Percentiles rank a stretch among this genome's conserved stretches.
Evolutionary conservation across 2,329 filamentous ascomycete species (phyloP).

Genomic region (Pseudocercospora fuligena): DNA sequence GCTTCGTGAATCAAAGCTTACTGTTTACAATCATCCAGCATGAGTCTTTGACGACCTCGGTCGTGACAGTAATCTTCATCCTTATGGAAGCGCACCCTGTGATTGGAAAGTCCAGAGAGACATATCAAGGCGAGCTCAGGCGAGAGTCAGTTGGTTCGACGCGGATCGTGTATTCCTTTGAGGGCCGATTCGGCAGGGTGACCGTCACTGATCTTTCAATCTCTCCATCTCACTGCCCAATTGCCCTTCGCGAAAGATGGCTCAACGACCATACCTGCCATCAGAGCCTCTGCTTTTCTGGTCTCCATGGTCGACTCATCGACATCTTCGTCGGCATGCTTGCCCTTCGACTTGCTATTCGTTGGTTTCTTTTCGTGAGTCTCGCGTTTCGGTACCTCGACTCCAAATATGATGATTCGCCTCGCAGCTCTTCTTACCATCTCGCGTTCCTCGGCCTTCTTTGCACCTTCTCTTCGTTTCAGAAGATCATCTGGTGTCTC

Average conservation of each 20-base stretch:
- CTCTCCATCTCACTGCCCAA: conserved; percentile 63
- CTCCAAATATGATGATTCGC: conserved; percentile 62
- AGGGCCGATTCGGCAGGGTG: background rate
- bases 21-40: too few species aligned
- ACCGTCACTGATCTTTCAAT: conserved; percentile 32
- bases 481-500: conserved; percentile 59
- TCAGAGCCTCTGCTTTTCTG: conserved; percentile 63
- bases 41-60: too few species aligned
- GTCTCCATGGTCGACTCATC: conserved; percentile 28
- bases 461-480: conserved; percentile 57
- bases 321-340: conserved; percentile 30
- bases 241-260: conserved; percentile 66
- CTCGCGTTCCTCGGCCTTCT: conserved; percentile 57
- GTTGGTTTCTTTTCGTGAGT: conserved; percentile 18
- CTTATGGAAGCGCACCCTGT: too few species aligned
- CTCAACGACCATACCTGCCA: conserved; percentile 63
- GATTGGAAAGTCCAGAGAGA: too few species aligned
- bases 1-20: too few species aligned
- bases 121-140: background rate
- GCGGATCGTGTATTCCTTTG: background rate
- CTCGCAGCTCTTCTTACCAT: conserved; percentile 67
- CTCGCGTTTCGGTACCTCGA: conserved; percentile 38
- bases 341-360: conserved; percentile 28
- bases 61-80: too few species aligned
- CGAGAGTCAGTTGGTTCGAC: background rate